phyloP scores from a whole-genome alignment of 2,329 filamentous ascomycete species.

The Gaeumannomyces tritici region DNA sequence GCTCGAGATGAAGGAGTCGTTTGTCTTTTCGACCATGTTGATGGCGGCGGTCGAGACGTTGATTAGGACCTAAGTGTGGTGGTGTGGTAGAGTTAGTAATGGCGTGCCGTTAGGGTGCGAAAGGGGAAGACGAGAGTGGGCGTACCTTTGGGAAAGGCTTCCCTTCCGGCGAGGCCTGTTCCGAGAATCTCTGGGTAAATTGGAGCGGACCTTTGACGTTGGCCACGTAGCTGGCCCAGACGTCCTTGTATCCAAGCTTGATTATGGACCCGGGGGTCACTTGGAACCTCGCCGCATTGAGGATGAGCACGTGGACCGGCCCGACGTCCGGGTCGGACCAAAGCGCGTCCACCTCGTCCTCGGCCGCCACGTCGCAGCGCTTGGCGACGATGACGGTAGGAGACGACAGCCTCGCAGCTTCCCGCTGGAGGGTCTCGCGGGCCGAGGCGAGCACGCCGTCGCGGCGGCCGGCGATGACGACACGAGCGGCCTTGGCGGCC shows the following conservation, averaged over 20 bases:
- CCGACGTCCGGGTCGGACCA: slow-evolving; percentile 1
- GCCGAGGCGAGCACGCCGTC: slow-evolving; percentile 3
- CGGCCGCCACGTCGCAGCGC: slow-evolving; percentile 1
- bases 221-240: slow-evolving; percentile 10
- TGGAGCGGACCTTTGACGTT: slow-evolving; percentile 12
- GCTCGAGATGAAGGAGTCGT: slow-evolving; percentile 11
- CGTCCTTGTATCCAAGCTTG: slow-evolving; percentile 7
- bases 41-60: slow-evolving; percentile 7
- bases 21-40: slow-evolving; percentile 7
- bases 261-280: slow-evolving; percentile 1
- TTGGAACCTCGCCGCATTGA: slow-evolving; percentile 6
- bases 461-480: slow-evolving; percentile 8
- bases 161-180: slow-evolving; percentile 6
- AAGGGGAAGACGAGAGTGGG: background rate
- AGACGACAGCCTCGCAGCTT: background rate
- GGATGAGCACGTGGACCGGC: slow-evolving; percentile 8
- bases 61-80: slow-evolving; percentile 3
- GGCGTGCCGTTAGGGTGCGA: too few relatives aligned
- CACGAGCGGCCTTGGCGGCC: slow-evolving; percentile 2
- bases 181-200: slow-evolving; percentile 8
- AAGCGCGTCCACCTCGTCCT: background rate
- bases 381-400: background rate
- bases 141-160: background rate
- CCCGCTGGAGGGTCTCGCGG: background rate
- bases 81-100: too few relatives aligned